Evolutionary conservation across 2,329 filamentous ascomycete species (phyloP).

Genomic region (Nothophoma quercina): DNA sequence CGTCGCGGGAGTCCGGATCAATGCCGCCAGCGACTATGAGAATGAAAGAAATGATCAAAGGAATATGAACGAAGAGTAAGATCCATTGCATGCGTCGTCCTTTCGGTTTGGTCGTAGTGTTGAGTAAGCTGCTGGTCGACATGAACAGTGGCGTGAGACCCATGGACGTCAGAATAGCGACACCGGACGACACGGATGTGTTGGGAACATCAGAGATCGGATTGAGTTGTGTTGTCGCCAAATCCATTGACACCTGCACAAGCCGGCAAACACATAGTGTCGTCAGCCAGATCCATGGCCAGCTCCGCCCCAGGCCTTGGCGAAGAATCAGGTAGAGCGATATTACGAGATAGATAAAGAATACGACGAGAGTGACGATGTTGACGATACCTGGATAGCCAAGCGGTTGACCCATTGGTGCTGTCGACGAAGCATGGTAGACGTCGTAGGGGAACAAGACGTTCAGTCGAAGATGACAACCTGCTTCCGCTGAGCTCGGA

Average conservation of each 20-base stretch:
- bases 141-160: conserved; percentile 47
- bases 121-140: conserved; percentile 45
- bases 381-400: conserved; percentile 42
- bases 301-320: conserved; percentile 44
- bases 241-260: conserved; percentile 45
- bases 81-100: conserved; percentile 50
- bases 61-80: conserved; percentile 42
- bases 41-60: conserved; percentile 44
- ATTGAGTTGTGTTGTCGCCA: conserved; percentile 43
- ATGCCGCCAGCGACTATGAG: conserved; percentile 48
- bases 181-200: conserved; percentile 41
- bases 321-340: conserved; percentile 40
- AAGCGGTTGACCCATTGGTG: conserved; percentile 32
- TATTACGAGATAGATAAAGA: conserved; percentile 40
- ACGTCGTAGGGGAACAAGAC: conserved; percentile 14
- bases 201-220: conserved; percentile 31
- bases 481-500: conserved; percentile 10
- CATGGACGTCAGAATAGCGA: conserved; percentile 48
- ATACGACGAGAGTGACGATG: conserved; percentile 43
- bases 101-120: conserved; percentile 44
- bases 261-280: conserved; percentile 44
- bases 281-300: conserved; percentile 46
- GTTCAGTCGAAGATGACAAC: background rate
- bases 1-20: conserved; percentile 43
- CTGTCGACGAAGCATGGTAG: conserved; percentile 29